Conservation (phyloP, 768 basidiomycete genomes). For the Scleroderma citrinum region DNA sequence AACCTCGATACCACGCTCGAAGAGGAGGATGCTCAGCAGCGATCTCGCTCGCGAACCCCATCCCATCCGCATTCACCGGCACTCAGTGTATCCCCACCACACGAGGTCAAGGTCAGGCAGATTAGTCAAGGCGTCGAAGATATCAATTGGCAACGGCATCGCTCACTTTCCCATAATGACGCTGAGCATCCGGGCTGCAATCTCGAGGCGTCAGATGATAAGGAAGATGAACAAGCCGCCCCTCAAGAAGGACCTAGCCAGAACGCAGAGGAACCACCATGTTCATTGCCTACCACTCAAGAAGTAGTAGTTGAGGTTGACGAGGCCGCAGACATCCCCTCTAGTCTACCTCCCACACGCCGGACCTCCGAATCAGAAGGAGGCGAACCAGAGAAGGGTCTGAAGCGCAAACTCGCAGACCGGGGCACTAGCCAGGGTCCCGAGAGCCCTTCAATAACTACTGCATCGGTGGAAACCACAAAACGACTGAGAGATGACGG, state of each 20-base stretch:
- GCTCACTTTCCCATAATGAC: conserved; percentile 10
- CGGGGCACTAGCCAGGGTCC: conserved; percentile 62
- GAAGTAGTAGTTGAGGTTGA: conserved; percentile 25
- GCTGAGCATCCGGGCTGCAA: conserved; percentile 2
- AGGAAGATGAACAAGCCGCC: conserved; percentile 9
- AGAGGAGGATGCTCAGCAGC: conserved; percentile 49
- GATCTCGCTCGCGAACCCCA: conserved; percentile 31
- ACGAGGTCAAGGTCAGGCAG: conserved; percentile 74
- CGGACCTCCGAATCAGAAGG: conserved; percentile 41
- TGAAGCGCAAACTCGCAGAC: conserved; percentile 67
- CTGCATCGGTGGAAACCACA: conserved; percentile 31
- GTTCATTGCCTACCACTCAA: conserved; percentile 16
- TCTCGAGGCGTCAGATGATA: conserved; percentile 6
- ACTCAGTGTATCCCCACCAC: conserved; percentile 58
- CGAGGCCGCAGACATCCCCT: conserved; percentile 22
- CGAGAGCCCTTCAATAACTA: conserved; percentile 17
- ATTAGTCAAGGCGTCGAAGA: conserved; percentile 78
- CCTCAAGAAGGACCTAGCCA: conserved; percentile 5
- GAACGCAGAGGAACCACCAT: conserved; percentile 4
- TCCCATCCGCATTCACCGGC: conserved; percentile 24
- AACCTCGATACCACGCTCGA: conserved; percentile 58
- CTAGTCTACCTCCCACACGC: conserved; percentile 20
- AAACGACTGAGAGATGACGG: conserved; percentile 62
- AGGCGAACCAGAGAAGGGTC: conserved; percentile 48
- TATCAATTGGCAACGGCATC: conserved; percentile 56